Evolutionary conservation across 257 asterid species (phyloP).

Genomic region (Solanum chilense): DNA sequence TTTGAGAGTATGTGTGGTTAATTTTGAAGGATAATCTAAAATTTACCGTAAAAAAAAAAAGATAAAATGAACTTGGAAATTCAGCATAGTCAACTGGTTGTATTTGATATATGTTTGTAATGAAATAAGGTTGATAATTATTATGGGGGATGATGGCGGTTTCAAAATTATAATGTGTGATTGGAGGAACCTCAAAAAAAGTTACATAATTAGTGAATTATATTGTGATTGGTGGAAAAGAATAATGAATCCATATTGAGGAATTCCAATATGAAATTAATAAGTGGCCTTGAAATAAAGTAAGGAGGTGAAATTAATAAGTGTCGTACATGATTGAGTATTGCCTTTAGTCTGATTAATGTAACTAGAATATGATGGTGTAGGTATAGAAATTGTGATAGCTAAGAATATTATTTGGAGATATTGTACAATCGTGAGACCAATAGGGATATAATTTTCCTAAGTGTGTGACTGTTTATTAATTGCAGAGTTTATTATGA

Average conservation of each 20-base stretch:
- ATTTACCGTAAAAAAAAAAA: too few species aligned
- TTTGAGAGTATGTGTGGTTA: neutral
- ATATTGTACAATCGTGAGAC: neutral
- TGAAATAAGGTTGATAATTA: neutral
- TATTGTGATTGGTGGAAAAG: neutral
- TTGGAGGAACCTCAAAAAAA: neutral
- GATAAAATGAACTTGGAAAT: neutral
- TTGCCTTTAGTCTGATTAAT: neutral
- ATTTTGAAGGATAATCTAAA: neutral
- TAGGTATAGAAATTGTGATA: neutral
- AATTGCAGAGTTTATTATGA: neutral
- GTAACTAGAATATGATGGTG: neutral
- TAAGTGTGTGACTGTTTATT: neutral
- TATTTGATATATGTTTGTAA: neutral
- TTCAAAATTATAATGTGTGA: neutral
- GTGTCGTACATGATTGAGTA: neutral
- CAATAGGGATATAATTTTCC: neutral
- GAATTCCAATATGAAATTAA: neutral
- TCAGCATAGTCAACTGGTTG: neutral
- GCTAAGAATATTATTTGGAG: neutral
- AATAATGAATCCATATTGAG: neutral
- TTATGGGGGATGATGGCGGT: neutral
- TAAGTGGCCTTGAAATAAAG: too few species aligned
- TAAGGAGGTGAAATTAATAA: too few species aligned
- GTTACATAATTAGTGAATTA: neutral